Evolutionary conservation across 23 red algal species (phyloP).

Genomic region (Gracilariopsis chorda): DNA sequence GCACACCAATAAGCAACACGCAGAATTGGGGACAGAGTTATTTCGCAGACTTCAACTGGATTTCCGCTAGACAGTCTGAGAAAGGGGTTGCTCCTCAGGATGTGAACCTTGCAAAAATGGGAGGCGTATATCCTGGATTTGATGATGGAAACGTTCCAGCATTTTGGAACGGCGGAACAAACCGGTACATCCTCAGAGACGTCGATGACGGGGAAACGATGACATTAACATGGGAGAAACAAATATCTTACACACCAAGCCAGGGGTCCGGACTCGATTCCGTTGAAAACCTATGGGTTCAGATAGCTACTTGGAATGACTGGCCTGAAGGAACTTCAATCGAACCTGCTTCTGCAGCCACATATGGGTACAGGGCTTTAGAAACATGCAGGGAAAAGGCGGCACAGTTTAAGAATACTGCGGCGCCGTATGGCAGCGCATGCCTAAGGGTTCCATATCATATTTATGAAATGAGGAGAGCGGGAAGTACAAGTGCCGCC

Average conservation of each 20-base stretch:
- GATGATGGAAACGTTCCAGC: conserved; percentile 49
- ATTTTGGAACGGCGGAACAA: conserved; percentile 56
- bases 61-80: conserved; percentile 31
- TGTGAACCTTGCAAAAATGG: conserved; percentile 17
- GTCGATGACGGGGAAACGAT: conserved; percentile 46
- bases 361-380: conserved; percentile 19
- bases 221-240: conserved; percentile 25
- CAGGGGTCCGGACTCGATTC: neutral
- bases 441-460: neutral
- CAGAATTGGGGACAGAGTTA: conserved; percentile 47
- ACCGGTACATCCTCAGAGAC: conserved; percentile 35
- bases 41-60: conserved; percentile 23
- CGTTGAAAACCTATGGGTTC: conserved; percentile 51
- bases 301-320: conserved; percentile 58
- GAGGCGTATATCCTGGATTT: conserved; percentile 48
- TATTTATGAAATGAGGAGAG: neutral
- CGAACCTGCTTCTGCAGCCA: conserved; percentile 3
- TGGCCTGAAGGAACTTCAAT: conserved; percentile 52
- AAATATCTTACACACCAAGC: conserved; percentile 32
- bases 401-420: conserved; percentile 15
- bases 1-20: conserved; percentile 12
- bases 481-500: neutral
- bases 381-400: conserved; percentile 29
- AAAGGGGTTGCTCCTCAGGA: neutral
- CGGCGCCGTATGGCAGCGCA: neutral